A percentile compares a stretch with the other conserved stretches of the same genome.
Evolutionary conservation across 306 rosid species (phyloP).

Genomic region (Mimosa pudica): DNA sequence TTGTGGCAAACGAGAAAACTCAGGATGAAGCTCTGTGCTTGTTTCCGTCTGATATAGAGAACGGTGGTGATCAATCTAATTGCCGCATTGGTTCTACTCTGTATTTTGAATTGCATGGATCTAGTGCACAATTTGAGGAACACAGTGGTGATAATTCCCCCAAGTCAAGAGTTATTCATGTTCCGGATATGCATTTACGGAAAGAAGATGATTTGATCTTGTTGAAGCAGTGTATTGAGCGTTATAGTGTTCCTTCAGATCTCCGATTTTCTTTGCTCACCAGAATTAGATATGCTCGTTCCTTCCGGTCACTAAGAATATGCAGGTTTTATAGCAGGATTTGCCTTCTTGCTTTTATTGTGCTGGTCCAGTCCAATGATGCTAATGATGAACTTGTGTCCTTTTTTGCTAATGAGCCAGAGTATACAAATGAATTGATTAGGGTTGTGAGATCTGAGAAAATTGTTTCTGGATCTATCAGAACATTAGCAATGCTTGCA

Average conservation of each 20-base stretch:
- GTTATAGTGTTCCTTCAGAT: constrained; percentile 67
- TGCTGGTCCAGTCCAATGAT: constrained; percentile 93
- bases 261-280: constrained; percentile 88
- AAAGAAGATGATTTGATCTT: constrained; percentile 83
- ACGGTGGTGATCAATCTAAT: constrained; percentile 69
- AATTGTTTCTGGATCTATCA: constrained; percentile 80
- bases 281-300: constrained; percentile 95
- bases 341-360: constrained; percentile 93
- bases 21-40: constrained; percentile 78
- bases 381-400: constrained; percentile 93
- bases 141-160: constrained; percentile 46
- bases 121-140: constrained; percentile 57
- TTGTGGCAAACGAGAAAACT: constrained; percentile 83
- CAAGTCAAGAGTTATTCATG: constrained; percentile 67
- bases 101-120: constrained; percentile 88
- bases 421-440: constrained; percentile 91
- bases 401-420: constrained; percentile 98
- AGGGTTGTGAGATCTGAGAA: constrained; percentile 90
- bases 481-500: constrained; percentile 98
- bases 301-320: constrained; percentile 85
- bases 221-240: constrained; percentile 82
- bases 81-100: constrained; percentile 82
- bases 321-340: constrained; percentile 90
- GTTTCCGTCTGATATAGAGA: constrained; percentile 88
- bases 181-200: constrained; percentile 79